phyloP scores from a whole-genome alignment of 805 yeast genomes.

The Grigorovia jiainica region DNA sequence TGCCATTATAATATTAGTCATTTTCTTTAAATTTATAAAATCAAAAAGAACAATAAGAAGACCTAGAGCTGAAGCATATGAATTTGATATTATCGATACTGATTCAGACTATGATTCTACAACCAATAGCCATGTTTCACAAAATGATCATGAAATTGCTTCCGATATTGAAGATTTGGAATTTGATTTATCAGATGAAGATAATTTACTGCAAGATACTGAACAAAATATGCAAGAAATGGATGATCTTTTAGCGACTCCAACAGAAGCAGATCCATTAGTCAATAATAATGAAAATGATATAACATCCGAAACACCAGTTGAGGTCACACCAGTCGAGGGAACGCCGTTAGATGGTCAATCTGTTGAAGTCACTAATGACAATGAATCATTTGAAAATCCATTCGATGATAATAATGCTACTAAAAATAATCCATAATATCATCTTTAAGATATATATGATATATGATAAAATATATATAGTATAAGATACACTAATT shows the following conservation, averaged over 20 bases:
- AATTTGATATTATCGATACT: slow-evolving; percentile 68
- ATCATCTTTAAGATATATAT: not conserved
- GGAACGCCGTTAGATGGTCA: no score
- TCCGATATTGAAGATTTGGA: slow-evolving; percentile 24
- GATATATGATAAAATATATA: no score
- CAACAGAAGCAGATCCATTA: not conserved
- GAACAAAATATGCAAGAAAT: not conserved
- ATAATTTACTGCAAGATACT: slow-evolving; percentile 4
- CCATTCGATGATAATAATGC: not conserved
- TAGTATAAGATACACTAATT: no score
- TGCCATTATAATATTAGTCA: slow-evolving; percentile 37
- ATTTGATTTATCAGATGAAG: slow-evolving; percentile 29
- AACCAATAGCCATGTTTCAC: slow-evolving; percentile 13
- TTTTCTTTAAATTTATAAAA: slow-evolving; percentile 35
- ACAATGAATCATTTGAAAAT: not conserved
- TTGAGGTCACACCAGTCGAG: no score
- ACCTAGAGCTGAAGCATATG: slow-evolving; percentile 61
- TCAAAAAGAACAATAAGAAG: slow-evolving; percentile 39
- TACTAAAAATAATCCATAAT: not conserved
- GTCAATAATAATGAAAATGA: not conserved
- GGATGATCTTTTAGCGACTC: not conserved
- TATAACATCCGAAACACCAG: not conserved
- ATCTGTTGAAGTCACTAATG: not conserved
- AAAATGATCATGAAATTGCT: slow-evolving; percentile 9
- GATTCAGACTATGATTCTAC: slow-evolving; percentile 36